Evolutionary conservation across 768 basidiomycete species (phyloP), one percentile per base, ranked within the genome.

Genomic region (Hirschioporus abietinus): DNA sequence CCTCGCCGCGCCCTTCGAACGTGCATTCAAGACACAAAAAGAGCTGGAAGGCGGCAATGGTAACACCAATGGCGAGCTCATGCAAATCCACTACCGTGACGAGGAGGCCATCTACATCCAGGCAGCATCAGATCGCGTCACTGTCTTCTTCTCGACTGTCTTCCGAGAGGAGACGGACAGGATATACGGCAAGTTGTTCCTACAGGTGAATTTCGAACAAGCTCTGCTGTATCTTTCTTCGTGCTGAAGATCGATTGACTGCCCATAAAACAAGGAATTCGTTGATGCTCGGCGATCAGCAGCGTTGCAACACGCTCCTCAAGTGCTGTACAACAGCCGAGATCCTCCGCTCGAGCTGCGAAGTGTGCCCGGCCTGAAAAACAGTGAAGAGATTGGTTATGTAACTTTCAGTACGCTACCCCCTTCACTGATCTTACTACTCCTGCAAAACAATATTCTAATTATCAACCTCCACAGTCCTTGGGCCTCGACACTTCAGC

Each of bases 101-200:
- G 94, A 98, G 72, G 97, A 99, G 78, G 96, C 93, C 23, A 96
- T 99, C 76, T 99, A 95, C 74, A 85, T 99, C 58, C 93, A 93
- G 73, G 94, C 97, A 1, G 88, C 92, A 58, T 85, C 88, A 60
- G 97, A 99, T 82, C 91, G 97, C 68, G 96, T 99, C 64, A 99
- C 97, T 0, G 93, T 98, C 66, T 92, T 98, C 74, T 99, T 99
- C 79, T 95, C 93, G 3, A 99, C 97, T 23, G 84, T 97, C 63
- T 99, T 99, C 81, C 85, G 90, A 70, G 97, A 99, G 73, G 97
- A 99, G 77, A 97, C 96, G 1, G 97, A 99, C 77, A 86, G 95
- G 65, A 93, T 98, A 63, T 94, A 94, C 76, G 97, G 97, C 17
- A 96, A 95, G 76, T 91, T 99, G n/a, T 99, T 99, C 82, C 79